Percentiles rank a stretch among this genome's conserved stretches.
These are phyloP conservation scores for Spongospora subterranea DNA, from an alignment of 208 protist genomes.

Conservation along the genomic window DNA sequence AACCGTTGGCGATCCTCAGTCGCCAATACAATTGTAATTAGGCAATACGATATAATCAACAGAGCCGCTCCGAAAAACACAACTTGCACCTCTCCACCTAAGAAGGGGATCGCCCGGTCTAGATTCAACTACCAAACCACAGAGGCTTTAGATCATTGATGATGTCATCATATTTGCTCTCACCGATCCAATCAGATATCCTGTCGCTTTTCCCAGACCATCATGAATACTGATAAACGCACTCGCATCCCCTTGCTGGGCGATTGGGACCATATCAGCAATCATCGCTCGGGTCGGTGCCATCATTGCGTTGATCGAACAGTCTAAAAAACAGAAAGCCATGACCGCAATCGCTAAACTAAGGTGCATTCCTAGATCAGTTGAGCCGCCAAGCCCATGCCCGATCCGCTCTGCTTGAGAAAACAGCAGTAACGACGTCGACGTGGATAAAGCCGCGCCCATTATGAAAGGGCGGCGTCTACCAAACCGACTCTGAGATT, in stretches of 20 bases:
- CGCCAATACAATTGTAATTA: not conserved
- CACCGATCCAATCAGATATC: conserved; percentile 31
- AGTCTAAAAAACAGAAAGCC: not conserved
- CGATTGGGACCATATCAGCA: not conserved
- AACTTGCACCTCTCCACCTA: conserved; percentile 12
- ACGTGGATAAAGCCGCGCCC: not conserved
- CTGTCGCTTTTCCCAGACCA: conserved; percentile 32
- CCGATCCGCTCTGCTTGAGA: conserved; percentile 23
- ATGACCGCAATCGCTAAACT: not conserved
- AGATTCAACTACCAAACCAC: conserved; percentile 12
- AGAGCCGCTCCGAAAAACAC: not conserved
- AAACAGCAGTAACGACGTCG: not conserved
- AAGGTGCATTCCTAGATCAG: not conserved
- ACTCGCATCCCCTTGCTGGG: conserved; percentile 6
- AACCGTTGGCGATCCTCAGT: not conserved
- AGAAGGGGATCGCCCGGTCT: not conserved
- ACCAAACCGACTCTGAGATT: conserved; percentile 37
- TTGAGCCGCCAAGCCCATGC: not conserved
- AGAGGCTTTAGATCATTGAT: not conserved
- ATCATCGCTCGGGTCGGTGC: conserved; percentile 37
- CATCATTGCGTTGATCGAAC: conserved; percentile 51
- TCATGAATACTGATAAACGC: conserved; percentile 48
- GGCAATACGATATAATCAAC: not conserved
- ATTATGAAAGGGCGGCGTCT: conserved; percentile 54
- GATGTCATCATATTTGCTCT: not conserved